Evolutionary conservation across 2,329 filamentous ascomycete genomes (phyloP).

Genomic region (Penicillium freii): DNA sequence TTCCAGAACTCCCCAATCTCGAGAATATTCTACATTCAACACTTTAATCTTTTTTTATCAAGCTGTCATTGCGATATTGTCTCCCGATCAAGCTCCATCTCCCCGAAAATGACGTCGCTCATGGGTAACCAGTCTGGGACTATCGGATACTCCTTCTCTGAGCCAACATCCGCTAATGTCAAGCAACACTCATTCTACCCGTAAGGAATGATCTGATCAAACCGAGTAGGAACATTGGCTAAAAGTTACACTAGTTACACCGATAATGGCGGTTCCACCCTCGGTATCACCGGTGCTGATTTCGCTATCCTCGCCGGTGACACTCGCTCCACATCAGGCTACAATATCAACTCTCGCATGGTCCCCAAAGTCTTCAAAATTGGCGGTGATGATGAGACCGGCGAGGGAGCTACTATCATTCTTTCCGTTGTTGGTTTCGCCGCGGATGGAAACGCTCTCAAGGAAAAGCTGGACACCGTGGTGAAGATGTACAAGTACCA

Average conservation of each 20-base stretch:
- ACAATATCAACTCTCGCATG: constrained; percentile 98
- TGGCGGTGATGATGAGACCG: constrained; percentile 81
- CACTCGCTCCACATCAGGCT: constrained; percentile 91
- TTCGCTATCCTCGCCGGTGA: constrained; percentile 97
- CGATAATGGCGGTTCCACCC: constrained; percentile 94
- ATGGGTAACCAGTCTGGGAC: constrained; percentile 51
- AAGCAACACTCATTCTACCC: constrained; percentile 82
- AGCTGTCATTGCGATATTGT: not conserved
- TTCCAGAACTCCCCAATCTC: constrained; percentile 10
- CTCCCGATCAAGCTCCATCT: not conserved
- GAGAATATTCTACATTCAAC: constrained; percentile 5
- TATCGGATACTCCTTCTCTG: constrained; percentile 61
- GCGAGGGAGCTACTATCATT: constrained; percentile 80
- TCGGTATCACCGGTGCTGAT: constrained; percentile 89
- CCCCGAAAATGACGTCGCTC: constrained; percentile 53
- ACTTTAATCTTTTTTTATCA: constrained; percentile 1
- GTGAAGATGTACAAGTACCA: constrained; percentile 99
- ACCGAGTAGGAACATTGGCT: constrained; percentile 3
- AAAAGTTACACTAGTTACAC: constrained; percentile 62
- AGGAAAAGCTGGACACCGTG: constrained; percentile 87
- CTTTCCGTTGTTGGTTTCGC: constrained; percentile 94
- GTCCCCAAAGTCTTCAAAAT: constrained; percentile 97
- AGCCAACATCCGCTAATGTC: constrained; percentile 50
- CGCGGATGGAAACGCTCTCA: constrained; percentile 88
- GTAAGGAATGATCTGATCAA: constrained; percentile 53